These are phyloP conservation scores for Melastoma malabathricum DNA, from an alignment of 345 rosid species.

Conservation along the genomic window DNA sequence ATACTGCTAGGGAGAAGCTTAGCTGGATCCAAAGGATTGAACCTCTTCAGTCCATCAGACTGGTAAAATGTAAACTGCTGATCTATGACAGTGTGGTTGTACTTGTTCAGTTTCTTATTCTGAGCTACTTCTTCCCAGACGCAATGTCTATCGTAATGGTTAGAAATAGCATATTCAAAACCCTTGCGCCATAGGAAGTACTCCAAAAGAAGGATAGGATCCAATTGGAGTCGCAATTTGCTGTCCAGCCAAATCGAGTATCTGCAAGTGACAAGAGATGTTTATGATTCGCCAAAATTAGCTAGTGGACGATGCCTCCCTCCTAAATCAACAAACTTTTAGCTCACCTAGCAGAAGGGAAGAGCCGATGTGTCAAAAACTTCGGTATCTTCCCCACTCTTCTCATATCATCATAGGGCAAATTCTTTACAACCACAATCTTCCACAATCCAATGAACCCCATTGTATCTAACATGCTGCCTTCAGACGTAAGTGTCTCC, in stretches of 20 bases:
- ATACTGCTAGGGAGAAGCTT: constrained; percentile 96
- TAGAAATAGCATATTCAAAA: constrained; percentile 81
- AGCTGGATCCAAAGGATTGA: constrained; percentile 59
- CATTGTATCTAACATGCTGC: constrained; percentile 53
- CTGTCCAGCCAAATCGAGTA: constrained; percentile 99
- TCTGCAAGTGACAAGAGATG: constrained; percentile 21
- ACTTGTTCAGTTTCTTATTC: constrained; percentile 87
- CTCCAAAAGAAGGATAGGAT: constrained; percentile 72
- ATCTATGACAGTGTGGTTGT: constrained; percentile 75
- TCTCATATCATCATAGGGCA: constrained; percentile 81
- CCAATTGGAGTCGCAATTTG: constrained; percentile 82
- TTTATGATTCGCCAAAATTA: no score
- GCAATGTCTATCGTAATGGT: constrained; percentile 91
- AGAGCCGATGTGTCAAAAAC: constrained; percentile 75
- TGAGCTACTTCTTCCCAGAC: constrained; percentile 97
- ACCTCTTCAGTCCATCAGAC: constrained; percentile 75
- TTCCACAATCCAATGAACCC: constrained; percentile 95
- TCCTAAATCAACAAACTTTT: constrained; percentile 1
- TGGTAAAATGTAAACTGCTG: constrained; percentile 75
- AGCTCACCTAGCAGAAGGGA: constrained; percentile 89
- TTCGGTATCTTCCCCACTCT: constrained; percentile 97
- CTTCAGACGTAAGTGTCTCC: constrained; percentile 68
- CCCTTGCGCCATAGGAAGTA: constrained; percentile 96
- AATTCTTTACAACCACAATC: constrained; percentile 79
- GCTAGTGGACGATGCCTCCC: not conserved